Conservation (phyloP, 1,284 basidiomycete genomes). For the Ceratobasidium sp. region DNA sequence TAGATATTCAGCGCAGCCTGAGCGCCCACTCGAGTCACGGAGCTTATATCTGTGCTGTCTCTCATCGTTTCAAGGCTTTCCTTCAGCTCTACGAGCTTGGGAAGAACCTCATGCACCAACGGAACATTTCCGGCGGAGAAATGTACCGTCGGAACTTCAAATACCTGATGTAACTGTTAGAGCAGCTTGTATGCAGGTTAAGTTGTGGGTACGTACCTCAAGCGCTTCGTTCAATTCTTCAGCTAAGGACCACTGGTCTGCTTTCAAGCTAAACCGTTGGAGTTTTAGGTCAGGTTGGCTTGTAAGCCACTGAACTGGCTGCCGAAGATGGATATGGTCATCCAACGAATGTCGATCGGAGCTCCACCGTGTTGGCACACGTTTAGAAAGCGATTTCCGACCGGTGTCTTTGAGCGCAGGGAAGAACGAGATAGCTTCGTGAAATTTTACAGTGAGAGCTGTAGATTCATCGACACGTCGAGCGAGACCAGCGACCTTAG, state of each 20-base stretch:
- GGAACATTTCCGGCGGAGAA: conserved; percentile 16
- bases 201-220: conserved; percentile 2
- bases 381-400: not conserved
- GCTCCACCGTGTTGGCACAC: conserved; percentile 16
- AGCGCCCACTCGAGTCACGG: too few relatives aligned
- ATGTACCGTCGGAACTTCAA: conserved; percentile 14
- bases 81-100: not conserved
- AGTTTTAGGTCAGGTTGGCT: not conserved
- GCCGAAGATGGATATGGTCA: conserved; percentile 11
- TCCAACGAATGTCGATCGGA: conserved; percentile 10
- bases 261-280: not conserved
- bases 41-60: not conserved
- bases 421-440: not conserved
- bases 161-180: conserved; percentile 22
- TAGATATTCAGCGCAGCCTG: too few relatives aligned
- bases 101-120: conserved; percentile 8
- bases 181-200: too few relatives aligned
- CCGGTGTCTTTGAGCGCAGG: conserved; percentile 7
- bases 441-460: not conserved
- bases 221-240: conserved; percentile 24
- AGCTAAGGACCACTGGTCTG: not conserved
- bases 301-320: conserved; percentile 22
- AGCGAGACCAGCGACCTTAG: conserved; percentile 23
- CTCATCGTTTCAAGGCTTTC: not conserved
- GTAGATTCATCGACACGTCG: conserved; percentile 4